Base-by-base conservation (phyloP, 192 early-diverging fungal genomes). In the Obelidium mucronatum region DNA sequence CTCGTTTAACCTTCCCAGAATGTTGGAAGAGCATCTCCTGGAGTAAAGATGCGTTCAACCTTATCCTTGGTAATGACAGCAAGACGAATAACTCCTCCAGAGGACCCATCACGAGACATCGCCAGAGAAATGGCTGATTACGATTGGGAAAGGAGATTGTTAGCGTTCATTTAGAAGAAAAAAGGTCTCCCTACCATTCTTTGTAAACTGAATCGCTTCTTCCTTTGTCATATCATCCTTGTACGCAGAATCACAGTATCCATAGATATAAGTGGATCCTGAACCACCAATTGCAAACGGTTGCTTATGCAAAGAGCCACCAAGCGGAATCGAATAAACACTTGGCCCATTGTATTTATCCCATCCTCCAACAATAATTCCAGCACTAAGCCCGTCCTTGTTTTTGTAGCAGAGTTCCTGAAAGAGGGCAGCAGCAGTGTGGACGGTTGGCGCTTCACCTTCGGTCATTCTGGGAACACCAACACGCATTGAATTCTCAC, bases 351-450 rank as follows among this genome's bases (percentile, higher is more conserved):
- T 86, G 64, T 92, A 84, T 79, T 96, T 90, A 82, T 99, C 98
- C 95, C 95, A 98, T 40, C 98, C 98, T 30, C 90, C 98, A 34
- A 98, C 93, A 82, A 99, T 99, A 74, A 99, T 97, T 44, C 94
- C 95, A 22, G 98, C 98, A 39, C 80, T 86, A 58, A 99, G 82
- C 62, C 59, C 73, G 81, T 94, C 91, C 85, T 96, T 97, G 88
- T 99, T 99, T 64, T 90, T 78, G 82, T 99, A 99, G 80, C 92
- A 93, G 26, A 98, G 75, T 78, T 98, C 92, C 59, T 95, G 95
- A 90, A 99, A 98, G 66, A 99, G 81, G 26, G 91, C 85, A 33
- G 95, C 93, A 17, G 96, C 97, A 53, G 91, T 90, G 59, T 91
- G 89, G 15, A 98, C 96, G 37, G 92, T 89, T 17, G 98, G 97